These are phyloP conservation scores for Apiospora marii DNA, from an alignment of 2,329 filamentous ascomycete genomes.

Conservation along the genomic window DNA sequence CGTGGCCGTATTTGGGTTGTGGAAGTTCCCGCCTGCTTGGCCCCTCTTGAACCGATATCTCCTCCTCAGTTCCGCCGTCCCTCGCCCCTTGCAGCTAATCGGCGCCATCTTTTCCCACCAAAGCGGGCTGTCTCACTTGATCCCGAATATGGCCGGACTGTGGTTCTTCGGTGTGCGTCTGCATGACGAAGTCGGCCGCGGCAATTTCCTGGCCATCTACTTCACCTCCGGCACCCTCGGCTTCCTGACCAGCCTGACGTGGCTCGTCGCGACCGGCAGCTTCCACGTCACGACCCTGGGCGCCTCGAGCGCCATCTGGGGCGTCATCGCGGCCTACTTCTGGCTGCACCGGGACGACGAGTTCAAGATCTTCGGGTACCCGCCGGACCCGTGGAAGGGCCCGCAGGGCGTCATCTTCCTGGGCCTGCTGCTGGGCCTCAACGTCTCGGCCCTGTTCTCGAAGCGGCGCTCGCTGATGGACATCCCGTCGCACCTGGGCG, in stretches of 20 bases:
- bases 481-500: conserved; percentile 60
- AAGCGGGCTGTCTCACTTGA: conserved; percentile 60
- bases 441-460: conserved; percentile 56
- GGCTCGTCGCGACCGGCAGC: conserved; percentile 55
- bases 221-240: conserved; percentile 64
- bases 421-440: conserved; percentile 57
- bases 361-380: conserved; percentile 65
- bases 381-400: conserved; percentile 59
- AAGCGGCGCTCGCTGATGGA: conserved; percentile 54
- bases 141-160: conserved; percentile 70
- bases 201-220: conserved; percentile 74
- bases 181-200: conserved; percentile 75
- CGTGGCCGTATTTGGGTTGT: conserved; percentile 61
- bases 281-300: conserved; percentile 65
- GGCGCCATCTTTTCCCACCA: conserved; percentile 76
- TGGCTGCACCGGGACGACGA: conserved; percentile 64
- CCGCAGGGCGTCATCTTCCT: conserved; percentile 64
- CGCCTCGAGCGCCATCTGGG: conserved; percentile 71
- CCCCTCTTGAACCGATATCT: conserved; percentile 72
- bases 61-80: conserved; percentile 69
- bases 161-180: conserved; percentile 72
- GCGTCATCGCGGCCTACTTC: conserved; percentile 68
- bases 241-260: conserved; percentile 64
- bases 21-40: conserved; percentile 73
- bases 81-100: conserved; percentile 67